Conservation (phyloP, 768 basidiomycete species). For the Naganishia onofrii region DNA sequence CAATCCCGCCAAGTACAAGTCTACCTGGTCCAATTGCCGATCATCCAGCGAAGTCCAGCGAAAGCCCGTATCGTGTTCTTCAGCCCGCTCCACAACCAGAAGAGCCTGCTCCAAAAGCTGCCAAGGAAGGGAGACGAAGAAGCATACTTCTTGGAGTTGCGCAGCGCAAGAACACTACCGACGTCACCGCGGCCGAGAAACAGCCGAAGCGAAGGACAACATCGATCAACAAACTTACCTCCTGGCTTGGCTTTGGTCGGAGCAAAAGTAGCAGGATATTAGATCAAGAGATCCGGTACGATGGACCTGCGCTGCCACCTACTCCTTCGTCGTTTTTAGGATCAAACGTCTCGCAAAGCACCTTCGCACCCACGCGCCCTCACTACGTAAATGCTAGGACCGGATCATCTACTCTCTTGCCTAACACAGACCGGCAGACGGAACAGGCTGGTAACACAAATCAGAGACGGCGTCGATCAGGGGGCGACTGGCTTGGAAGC, state of each 20-base stretch:
- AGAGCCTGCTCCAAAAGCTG: neutral
- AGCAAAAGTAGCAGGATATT: neutral
- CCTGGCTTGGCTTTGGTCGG: constrained; percentile 7
- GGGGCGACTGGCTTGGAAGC: constrained; percentile 15
- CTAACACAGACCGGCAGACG: neutral
- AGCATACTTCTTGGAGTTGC: neutral
- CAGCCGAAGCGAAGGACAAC: neutral
- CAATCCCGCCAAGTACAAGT: neutral
- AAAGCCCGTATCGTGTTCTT: neutral
- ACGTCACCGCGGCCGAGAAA: neutral
- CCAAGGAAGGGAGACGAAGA: neutral
- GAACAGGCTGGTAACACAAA: neutral
- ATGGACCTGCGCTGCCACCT: neutral
- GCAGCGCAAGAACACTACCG: neutral
- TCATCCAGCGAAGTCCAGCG: neutral
- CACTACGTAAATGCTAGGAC: neutral
- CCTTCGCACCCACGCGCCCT: neutral
- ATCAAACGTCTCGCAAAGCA: neutral
- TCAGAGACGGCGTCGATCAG: constrained; percentile 4
- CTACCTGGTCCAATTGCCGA: neutral
- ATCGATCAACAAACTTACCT: constrained; percentile 9
- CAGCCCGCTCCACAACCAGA: neutral
- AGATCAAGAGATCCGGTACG: neutral
- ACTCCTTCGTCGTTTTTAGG: neutral
- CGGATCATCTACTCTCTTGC: neutral